Evolutionary conservation across 768 basidiomycete species (phyloP).

Genomic region (Gymnopilus dilepis): DNA sequence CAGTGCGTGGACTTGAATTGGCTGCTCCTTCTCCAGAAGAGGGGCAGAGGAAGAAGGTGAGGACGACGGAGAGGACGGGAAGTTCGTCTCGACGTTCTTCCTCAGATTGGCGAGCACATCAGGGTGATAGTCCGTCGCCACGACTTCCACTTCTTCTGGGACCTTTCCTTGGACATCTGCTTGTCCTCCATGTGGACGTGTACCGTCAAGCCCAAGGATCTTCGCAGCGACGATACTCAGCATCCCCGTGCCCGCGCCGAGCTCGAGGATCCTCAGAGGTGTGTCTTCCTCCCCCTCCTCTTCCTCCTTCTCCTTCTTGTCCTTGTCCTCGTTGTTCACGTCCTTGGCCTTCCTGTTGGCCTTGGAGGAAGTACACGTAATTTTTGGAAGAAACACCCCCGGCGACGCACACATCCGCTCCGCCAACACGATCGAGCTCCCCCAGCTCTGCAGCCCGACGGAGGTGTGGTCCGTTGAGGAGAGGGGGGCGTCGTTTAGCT

Average conservation of each 20-base stretch:
- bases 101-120: slow-evolving; percentile 73
- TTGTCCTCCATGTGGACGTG: slow-evolving; percentile 24
- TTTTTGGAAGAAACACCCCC: slow-evolving; percentile 26
- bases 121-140: slow-evolving; percentile 82
- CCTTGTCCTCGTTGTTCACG: no score
- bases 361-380: no score
- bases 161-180: no score
- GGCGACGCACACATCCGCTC: slow-evolving; percentile 61
- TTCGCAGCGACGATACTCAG: slow-evolving; percentile 72
- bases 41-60: neutral
- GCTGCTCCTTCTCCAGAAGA: no score
- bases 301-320: no score
- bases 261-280: slow-evolving; percentile 63
- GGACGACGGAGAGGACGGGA: slow-evolving; percentile 18
- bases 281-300: neutral
- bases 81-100: slow-evolving; percentile 63
- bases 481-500: slow-evolving; percentile 75
- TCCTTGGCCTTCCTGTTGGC: no score
- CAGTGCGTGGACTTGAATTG: no score
- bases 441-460: slow-evolving; percentile 88
- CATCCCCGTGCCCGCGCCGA: slow-evolving; percentile 87
- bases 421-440: slow-evolving; percentile 73
- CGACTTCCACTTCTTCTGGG: no score
- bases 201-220: slow-evolving; percentile 26
- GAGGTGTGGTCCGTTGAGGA: slow-evolving; percentile 72